A percentile compares a stretch with the other conserved stretches of the same genome.
These are phyloP conservation scores for Fabrea salina DNA, from an alignment of 169 alveolate species.

Conservation along the genomic window DNA sequence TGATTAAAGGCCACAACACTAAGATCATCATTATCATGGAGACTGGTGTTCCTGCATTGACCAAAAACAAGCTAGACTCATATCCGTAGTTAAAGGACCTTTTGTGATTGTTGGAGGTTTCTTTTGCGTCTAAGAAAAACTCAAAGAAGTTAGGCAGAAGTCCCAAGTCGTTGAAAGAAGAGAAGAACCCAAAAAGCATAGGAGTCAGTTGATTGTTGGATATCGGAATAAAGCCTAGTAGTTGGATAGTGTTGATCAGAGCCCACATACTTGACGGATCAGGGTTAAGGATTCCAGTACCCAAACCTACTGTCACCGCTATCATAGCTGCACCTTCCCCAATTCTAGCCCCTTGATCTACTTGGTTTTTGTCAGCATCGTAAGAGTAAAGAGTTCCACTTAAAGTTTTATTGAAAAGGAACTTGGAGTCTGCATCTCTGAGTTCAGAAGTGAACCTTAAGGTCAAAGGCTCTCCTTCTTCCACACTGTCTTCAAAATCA, in stretches of 20 bases:
- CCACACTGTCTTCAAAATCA: no score
- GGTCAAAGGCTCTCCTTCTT: no score
- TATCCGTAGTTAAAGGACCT: not conserved
- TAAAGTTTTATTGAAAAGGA: no score
- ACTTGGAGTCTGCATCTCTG: no score
- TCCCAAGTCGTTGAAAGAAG: no score
- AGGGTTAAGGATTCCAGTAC: no score
- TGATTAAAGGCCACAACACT: not conserved
- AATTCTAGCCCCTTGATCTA: no score
- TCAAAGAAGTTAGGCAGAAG: conserved; percentile 16
- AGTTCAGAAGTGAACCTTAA: no score
- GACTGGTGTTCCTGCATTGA: not conserved
- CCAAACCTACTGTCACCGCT: no score
- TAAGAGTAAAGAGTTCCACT: no score
- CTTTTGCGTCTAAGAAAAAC: not conserved
- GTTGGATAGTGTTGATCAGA: conserved; percentile 1
- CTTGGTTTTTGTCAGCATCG: no score
- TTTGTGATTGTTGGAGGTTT: not conserved
- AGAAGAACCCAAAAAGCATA: not conserved
- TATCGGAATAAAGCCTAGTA: not conserved
- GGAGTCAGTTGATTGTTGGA: not conserved
- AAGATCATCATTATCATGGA: not conserved
- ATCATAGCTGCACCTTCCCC: no score
- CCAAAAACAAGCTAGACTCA: not conserved
- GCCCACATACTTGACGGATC: conserved; percentile 21